Conservation (phyloP, 768 basidiomycete species). For the Lactarius tabidus region DNA sequence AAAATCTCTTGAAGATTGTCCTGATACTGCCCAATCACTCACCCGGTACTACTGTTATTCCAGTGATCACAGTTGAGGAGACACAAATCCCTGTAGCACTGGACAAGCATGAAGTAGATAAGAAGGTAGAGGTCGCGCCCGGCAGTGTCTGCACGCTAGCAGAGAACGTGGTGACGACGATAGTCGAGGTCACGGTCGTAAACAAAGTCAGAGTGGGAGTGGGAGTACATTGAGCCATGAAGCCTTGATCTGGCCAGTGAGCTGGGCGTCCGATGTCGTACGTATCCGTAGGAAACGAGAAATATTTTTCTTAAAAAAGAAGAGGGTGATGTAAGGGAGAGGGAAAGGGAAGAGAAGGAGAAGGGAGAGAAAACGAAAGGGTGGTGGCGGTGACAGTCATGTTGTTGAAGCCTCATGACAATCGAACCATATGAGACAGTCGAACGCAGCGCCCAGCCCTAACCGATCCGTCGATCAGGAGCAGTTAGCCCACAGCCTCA, state of each 20-base stretch:
- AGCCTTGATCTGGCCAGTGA: background rate
- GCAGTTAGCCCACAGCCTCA: background rate
- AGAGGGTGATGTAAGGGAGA: background rate
- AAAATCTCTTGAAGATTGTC: background rate
- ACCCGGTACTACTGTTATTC: conserved; percentile 13
- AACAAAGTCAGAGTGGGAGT: conserved; percentile 22
- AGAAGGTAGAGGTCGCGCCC: conserved; percentile 6
- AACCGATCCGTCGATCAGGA: background rate
- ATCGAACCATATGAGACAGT: background rate
- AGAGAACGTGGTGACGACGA: conserved; percentile 16
- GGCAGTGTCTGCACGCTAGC: conserved; percentile 14
- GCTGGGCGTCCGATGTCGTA: background rate
- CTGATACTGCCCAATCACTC: background rate
- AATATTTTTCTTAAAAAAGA: background rate
- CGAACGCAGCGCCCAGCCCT: background rate
- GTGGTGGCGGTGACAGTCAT: conserved; percentile 13
- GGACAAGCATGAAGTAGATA: conserved; percentile 13
- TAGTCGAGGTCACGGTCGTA: conserved; percentile 19
- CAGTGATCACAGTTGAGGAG: background rate
- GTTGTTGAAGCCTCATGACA: conserved; percentile 3
- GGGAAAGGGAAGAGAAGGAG: background rate
- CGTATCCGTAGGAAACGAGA: background rate
- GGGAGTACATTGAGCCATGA: conserved; percentile 19
- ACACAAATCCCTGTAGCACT: conserved; percentile 2
- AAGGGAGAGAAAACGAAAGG: background rate